phyloP scores from a whole-genome alignment of 208 protist genomes.

The Trypanosoma brucei region DNA sequence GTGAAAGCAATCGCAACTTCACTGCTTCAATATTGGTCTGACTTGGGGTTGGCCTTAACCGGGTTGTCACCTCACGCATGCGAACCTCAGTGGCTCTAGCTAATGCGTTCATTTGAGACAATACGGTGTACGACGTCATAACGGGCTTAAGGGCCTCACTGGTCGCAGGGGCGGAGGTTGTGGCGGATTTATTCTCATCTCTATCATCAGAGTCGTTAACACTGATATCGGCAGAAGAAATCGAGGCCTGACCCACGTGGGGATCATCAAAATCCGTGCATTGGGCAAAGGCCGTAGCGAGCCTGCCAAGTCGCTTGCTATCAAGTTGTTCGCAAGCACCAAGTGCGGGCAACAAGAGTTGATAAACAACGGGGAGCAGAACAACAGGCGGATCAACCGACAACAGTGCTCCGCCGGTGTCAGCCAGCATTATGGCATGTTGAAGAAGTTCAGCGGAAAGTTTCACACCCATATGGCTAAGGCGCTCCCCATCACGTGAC shows the following conservation, averaged over 20 bases:
- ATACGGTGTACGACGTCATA: conserved; percentile 35
- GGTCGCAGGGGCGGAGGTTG: background rate
- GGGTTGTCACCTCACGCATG: conserved; percentile 21
- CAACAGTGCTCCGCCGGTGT: conserved; percentile 30
- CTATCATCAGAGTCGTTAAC: conserved; percentile 1
- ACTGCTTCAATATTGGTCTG: background rate
- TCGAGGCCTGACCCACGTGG: conserved; percentile 18
- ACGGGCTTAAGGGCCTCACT: conserved; percentile 1
- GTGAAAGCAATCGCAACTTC: conserved; percentile 32
- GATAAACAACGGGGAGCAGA: conserved; percentile 26
- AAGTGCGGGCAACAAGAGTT: conserved; percentile 39
- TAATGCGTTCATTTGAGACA: conserved; percentile 44
- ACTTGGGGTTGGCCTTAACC: background rate
- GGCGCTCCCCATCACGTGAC: conserved; percentile 20
- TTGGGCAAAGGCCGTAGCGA: conserved; percentile 41
- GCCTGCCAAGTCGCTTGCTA: conserved; percentile 28
- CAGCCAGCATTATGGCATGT: conserved; percentile 25
- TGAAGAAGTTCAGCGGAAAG: conserved; percentile 29
- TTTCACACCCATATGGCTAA: conserved; percentile 28
- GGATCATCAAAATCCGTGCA: conserved; percentile 29
- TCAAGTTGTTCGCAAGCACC: conserved; percentile 50
- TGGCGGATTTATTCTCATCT: background rate
- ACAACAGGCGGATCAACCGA: conserved; percentile 19
- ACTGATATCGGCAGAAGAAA: conserved; percentile 37
- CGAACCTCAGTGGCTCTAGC: conserved; percentile 43